Percentiles rank a stretch among this genome's conserved stretches.
phyloP scores from a whole-genome alignment of 768 basidiomycete genomes.

The Tricholoma flavovirens region DNA sequence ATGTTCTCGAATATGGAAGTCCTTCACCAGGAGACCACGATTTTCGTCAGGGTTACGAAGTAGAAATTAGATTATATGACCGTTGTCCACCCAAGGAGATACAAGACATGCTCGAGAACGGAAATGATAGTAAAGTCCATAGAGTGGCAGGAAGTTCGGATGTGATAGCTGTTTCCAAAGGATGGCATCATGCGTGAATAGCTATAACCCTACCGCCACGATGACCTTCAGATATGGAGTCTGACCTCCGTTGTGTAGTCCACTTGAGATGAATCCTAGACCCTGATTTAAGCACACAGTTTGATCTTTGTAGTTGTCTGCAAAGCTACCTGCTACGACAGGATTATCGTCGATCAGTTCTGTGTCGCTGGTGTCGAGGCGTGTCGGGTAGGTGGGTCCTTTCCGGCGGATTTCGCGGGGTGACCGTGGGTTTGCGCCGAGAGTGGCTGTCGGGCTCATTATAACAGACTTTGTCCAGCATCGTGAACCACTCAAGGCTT shows the following conservation, averaged over 20 bases:
- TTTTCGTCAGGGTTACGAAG: slow-evolving; percentile 14
- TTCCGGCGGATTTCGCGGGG: slow-evolving; percentile 4
- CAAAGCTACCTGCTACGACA: slow-evolving; percentile 5
- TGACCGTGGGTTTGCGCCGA: slow-evolving; percentile 3
- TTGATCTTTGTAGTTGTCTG: slow-evolving; percentile 7
- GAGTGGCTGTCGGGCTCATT: not conserved
- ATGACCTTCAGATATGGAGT: not conserved
- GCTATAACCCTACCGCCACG: not conserved
- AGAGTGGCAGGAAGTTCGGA: slow-evolving; percentile 27
- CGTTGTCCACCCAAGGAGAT: slow-evolving; percentile 21
- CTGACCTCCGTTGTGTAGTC: not conserved
- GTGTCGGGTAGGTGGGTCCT: slow-evolving; percentile 1
- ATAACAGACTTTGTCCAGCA: no score
- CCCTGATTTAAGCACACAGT: slow-evolving; percentile 4
- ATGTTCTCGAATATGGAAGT: not conserved
- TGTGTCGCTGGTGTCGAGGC: slow-evolving; percentile 2
- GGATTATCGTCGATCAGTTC: not conserved
- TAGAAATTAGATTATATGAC: slow-evolving; percentile 27
- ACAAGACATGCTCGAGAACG: slow-evolving; percentile 22
- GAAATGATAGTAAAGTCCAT: slow-evolving; percentile 20
- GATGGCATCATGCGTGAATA: slow-evolving; percentile 11
- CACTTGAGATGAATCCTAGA: slow-evolving; percentile 2
- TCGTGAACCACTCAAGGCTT: no score
- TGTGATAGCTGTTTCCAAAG: slow-evolving; percentile 27
- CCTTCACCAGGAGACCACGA: slow-evolving; percentile 26